Base-by-base conservation (phyloP, 108 stramenopile genomes). In the Skeletonema menzelii region DNA sequence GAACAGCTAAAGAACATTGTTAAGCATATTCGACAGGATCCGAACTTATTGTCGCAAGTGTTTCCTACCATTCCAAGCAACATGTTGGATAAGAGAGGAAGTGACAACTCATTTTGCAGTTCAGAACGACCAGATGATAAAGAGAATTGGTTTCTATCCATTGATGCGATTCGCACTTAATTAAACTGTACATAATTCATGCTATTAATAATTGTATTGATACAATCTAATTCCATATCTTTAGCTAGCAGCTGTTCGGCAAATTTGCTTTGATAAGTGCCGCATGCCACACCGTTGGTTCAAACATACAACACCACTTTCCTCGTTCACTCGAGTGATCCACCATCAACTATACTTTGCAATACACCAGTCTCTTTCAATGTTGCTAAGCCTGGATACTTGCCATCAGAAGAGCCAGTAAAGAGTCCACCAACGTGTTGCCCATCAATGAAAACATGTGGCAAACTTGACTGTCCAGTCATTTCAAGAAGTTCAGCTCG, bases 391-490 rank as follows among this genome's bases (percentile, higher is more conserved):
- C 76, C 76, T 14, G 71, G 76, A 58, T 57, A 73, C 44, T 59
- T 73, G n/a, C 72, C 71, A 47, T 77, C 76, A 24, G 64, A 42
- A 46, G 65, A 62, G 4, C 76, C 76, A 24, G 76, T 77, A 37
- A 74, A 73, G 44, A 80, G 55, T 57, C 80, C 80, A 19, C 80
- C 80, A 3, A 81, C 69, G 28, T 69, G 69, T 31, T 81, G 56
- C 27, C 88, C 88, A 37, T 74, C 73, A 27, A 89, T 72, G 32
- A 92, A 92, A 15, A 89, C 73, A 59, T 89, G 87, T 11, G 91
- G 88, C 40, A 92, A 69, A 37, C 82, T 85, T 2, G 88, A 82
- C 60, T 89, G 91, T n/a, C 87, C 87, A n/a, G 91, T 89, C 79
- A 85, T 85, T 44, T 87, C 82, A 28, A 77, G 26, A 12, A 92